These are phyloP conservation scores for Geranomyces michiganensis DNA, from an alignment of 192 early-diverging fungal species.

Conservation along the genomic window DNA sequence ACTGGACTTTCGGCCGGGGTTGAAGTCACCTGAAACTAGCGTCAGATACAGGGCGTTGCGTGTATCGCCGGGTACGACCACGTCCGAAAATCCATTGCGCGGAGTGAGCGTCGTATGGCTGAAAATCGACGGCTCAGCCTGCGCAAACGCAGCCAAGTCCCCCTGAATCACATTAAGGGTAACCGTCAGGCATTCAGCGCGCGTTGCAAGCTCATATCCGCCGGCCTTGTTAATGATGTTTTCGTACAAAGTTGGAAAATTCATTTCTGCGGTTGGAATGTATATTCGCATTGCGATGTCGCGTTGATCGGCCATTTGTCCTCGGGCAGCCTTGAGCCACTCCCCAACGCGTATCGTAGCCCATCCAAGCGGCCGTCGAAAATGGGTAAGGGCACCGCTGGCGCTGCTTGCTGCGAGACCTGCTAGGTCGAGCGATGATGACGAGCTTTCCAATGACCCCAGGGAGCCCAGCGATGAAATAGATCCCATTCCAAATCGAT, in stretches of 20 bases:
- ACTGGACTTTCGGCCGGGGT: constrained; percentile 40
- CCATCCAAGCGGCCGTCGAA: constrained; percentile 66
- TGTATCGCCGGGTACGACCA: constrained; percentile 38
- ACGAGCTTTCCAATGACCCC: constrained; percentile 6
- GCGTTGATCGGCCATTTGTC: constrained; percentile 10
- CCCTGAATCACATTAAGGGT: constrained; percentile 23
- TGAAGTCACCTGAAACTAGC: constrained; percentile 61
- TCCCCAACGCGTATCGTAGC: constrained; percentile 56
- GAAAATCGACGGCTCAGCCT: constrained; percentile 46
- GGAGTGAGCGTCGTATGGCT: constrained; percentile 51
- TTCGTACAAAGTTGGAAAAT: constrained; percentile 56
- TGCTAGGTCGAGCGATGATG: constrained; percentile 12
- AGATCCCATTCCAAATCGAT: constrained; percentile 26
- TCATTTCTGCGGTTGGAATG: constrained; percentile 50
- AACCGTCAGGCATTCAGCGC: constrained; percentile 52
- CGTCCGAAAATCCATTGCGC: constrained; percentile 63
- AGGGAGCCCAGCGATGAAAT: constrained; percentile 21
- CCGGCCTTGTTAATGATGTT: constrained; percentile 56
- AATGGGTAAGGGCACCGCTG: constrained; percentile 2
- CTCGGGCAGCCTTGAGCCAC: constrained; percentile 44
- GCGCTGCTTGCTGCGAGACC: not conserved
- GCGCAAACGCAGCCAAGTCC: constrained; percentile 30
- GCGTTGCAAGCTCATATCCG: constrained; percentile 48
- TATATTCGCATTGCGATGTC: constrained; percentile 58
- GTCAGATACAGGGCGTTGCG: constrained; percentile 68